Base-by-base conservation (phyloP, 116 monocot species). In the Posidonia oceanica region DNA sequence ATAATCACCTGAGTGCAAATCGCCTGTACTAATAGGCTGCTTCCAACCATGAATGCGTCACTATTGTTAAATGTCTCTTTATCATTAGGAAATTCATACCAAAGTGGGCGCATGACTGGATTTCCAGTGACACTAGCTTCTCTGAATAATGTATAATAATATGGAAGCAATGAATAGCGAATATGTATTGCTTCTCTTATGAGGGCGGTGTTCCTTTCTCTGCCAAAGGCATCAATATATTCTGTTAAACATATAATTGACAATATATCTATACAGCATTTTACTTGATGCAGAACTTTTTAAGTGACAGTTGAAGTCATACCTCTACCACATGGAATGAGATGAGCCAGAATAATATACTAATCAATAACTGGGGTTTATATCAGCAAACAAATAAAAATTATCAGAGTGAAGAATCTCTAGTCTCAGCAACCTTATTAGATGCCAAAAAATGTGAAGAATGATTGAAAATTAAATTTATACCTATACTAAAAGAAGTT, bases 21-120 rank as follows among this genome's bases (percentile, higher is more conserved):
- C 21, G 93, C 98, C 61, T 88, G 89, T 37, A 88, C 93, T 41
- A 93, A 80, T 23, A 98, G 67, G 75, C 89, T 77, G 76, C 80
- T 70, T 66, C 98, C 98, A 77, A 93, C 77, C 93, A 98, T 80
- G 69, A 98, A 98, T 41, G 93, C 85, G 36, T 98, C 98, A 57
- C 87, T 76, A 78, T 84, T 90, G 61, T 87, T 85, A 66, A 79
- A 98, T 56, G 98, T 81, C 59, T 87, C 82, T 75, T 83, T 79
- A 72, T 98, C 93, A 69, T 66, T 59, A 22, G 98, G 98, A 64
- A 92, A 98, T 69, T 98, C 98, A 41, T 93, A 67, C 98, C 98
- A 98, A 58, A 98, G 67, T 72, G 98, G 93, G 12, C 98, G 92
- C 87, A 98, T 78, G 44, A 98, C 68, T 64, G 98, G 98, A 59